Evolutionary conservation across 2,329 filamentous ascomycete genomes (phyloP).

Genomic region (Botrytis elliptica): DNA sequence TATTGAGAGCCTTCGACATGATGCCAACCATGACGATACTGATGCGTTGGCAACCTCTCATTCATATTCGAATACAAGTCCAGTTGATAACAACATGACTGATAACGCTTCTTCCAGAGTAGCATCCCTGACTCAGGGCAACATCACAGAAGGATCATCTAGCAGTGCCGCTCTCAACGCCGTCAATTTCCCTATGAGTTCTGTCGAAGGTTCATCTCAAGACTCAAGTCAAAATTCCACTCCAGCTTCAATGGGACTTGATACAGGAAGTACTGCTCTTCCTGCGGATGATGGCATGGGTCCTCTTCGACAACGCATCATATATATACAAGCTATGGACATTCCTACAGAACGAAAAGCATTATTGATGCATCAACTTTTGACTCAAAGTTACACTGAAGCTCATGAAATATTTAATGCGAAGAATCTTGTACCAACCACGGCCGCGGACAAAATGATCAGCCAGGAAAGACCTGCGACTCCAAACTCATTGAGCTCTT

Average conservation of each 20-base stretch:
- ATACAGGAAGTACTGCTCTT: slow-evolving; percentile 33
- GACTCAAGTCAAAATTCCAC: slow-evolving; percentile 30
- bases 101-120: slow-evolving; percentile 34
- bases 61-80: slow-evolving; percentile 26
- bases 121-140: slow-evolving; percentile 31
- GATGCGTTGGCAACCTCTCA: neutral
- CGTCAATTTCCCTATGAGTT: slow-evolving; percentile 28
- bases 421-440: slow-evolving; percentile 32
- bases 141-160: slow-evolving; percentile 26
- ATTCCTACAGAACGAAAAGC: slow-evolving; percentile 65
- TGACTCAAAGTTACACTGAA: slow-evolving; percentile 66
- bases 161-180: slow-evolving; percentile 18
- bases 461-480: slow-evolving; percentile 45
- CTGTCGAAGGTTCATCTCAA: slow-evolving; percentile 31
- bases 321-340: slow-evolving; percentile 63
- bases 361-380: slow-evolving; percentile 65
- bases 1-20: neutral
- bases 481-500: slow-evolving; percentile 50
- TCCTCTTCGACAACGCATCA: slow-evolving; percentile 63
- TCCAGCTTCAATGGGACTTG: slow-evolving; percentile 23
- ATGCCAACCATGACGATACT: neutral
- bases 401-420: slow-evolving; percentile 40
- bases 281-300: slow-evolving; percentile 81
- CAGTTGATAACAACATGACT: slow-evolving; percentile 33
- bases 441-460: slow-evolving; percentile 35